Evolutionary conservation across 1,284 basidiomycete genomes (phyloP), one percentile per base, ranked within the genome.

Genomic region (Ustilago hordei): DNA sequence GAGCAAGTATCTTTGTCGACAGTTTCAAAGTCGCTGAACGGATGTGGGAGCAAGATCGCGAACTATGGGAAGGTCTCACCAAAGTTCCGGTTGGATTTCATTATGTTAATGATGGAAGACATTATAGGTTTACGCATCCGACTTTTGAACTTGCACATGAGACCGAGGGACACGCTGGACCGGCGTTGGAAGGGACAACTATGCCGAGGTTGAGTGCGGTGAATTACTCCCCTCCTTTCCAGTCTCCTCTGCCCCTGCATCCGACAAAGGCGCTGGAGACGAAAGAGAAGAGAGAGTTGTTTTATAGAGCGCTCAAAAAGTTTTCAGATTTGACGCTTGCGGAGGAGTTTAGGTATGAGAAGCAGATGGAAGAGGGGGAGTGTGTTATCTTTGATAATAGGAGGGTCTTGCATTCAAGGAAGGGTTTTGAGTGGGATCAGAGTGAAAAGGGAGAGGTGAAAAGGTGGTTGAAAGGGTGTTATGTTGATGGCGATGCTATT

Each of bases 141-240:
- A 93, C 93, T 2, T 91, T 98, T 82, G 90, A 94, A 79, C 88
- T 94, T 23, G 87, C 87, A 1, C 72, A 62, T 39, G 61, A 64
- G 6, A 69, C 64, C 17, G 76, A 79, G 41, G 79, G 79, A 0
- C 80, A 81, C 43, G 75, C 71, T 8, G 80, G 80, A 4, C 61
- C 56, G 13, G 56, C 67, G 8, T 66, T 62, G 36, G 41, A 35
- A 15, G 63, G 62, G 17, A 67, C 70, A 52, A 53, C 55, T 11
- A 84, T 84, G 83, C 83, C 83, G 11, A 70, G 83, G 28, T 65
- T 85, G 35, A 78, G 69, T 31, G 81, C 82, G 2, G 90, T 98
- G 84, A 97, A 95, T 87, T 98, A 97, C 87, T 93, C 93, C 4
- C 96, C 96, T 0, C 96, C 95, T 0, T 99, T 98, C 89, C 95